Evolutionary conservation across 441 rosid genomes (phyloP).

Genomic region (Cnidoscolus chayamansa): DNA sequence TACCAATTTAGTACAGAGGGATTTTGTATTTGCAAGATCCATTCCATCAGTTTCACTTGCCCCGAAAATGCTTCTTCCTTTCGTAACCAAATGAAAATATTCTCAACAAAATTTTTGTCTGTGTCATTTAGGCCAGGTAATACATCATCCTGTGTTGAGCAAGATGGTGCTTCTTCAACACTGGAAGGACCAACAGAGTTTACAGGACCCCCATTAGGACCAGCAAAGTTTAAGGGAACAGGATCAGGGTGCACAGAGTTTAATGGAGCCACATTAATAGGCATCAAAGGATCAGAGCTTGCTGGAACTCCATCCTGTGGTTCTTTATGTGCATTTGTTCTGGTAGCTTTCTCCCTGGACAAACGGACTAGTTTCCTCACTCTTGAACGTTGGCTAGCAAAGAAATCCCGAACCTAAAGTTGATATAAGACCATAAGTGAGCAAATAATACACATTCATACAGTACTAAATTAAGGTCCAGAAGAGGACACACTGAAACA

Average conservation of each 20-base stretch:
- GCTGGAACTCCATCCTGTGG: conserved; percentile 31
- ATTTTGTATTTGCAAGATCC: conserved; percentile 86
- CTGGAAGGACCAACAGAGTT: conserved; percentile 41
- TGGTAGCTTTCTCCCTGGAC: conserved; percentile 69
- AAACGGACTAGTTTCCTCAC: conserved; percentile 77
- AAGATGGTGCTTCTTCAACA: conserved; percentile 55
- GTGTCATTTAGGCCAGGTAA: conserved; percentile 56
- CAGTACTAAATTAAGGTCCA: not conserved
- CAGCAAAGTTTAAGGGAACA: conserved; percentile 18
- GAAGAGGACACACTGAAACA: not conserved
- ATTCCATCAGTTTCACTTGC: conserved; percentile 85
- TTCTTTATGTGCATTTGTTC: conserved; percentile 35
- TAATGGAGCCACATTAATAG: conserved; percentile 52
- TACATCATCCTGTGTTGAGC: conserved; percentile 46
- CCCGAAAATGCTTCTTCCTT: conserved; percentile 93
- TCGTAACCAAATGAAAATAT: conserved; percentile 56
- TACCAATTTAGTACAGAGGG: conserved; percentile 77
- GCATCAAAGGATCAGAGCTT: conserved; percentile 36
- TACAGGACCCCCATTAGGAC: conserved; percentile 43
- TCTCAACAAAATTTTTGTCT: conserved; percentile 71
- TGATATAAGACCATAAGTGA: conserved; percentile 12
- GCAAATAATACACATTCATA: conserved; percentile 4
- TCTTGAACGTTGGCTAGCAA: conserved; percentile 76
- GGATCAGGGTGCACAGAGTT: conserved; percentile 39
- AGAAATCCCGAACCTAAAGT: conserved; percentile 81